Conservation (phyloP, 768 basidiomycete genomes). For the Udeniomyces megalosporus region DNA sequence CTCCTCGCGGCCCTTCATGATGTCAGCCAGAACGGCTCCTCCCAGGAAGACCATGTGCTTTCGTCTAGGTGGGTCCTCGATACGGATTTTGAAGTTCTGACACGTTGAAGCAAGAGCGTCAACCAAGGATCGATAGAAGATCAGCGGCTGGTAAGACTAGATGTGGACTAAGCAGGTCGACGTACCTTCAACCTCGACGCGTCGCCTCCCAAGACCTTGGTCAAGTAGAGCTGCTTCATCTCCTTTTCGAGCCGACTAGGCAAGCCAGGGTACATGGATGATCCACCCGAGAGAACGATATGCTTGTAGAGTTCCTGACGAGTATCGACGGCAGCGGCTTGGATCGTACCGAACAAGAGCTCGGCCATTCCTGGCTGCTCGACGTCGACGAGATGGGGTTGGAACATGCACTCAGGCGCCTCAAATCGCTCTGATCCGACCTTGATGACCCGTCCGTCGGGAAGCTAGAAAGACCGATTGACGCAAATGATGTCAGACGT, state of each 20-base stretch:
- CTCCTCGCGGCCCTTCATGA: constrained; percentile 86
- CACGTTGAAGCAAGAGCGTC: no score
- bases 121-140: no score
- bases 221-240: constrained; percentile 97
- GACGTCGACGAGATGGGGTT: constrained; percentile 89
- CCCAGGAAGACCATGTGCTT: constrained; percentile 99
- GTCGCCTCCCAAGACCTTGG: constrained; percentile 69
- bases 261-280: constrained; percentile 96
- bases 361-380: constrained; percentile 96
- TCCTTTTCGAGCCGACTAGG: constrained; percentile 96
- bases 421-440: constrained; percentile 97
- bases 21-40: constrained; percentile 93
- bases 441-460: constrained; percentile 90
- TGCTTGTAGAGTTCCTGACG: constrained; percentile 91
- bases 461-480: constrained; percentile 40
- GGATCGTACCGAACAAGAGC: constrained; percentile 93
- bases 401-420: constrained; percentile 99
- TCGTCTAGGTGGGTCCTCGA: constrained; percentile 92
- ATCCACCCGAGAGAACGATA: constrained; percentile 91
- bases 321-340: constrained; percentile 72
- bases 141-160: no score
- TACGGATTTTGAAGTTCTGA: constrained; percentile 98
- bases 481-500: not conserved
- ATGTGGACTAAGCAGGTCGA: not conserved
- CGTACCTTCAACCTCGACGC: constrained; percentile 69